Percentiles rank a stretch among this genome's conserved stretches.
Evolutionary conservation across 2,329 filamentous ascomycete species (phyloP).

Genomic region (Neocucurbitaria cava): DNA sequence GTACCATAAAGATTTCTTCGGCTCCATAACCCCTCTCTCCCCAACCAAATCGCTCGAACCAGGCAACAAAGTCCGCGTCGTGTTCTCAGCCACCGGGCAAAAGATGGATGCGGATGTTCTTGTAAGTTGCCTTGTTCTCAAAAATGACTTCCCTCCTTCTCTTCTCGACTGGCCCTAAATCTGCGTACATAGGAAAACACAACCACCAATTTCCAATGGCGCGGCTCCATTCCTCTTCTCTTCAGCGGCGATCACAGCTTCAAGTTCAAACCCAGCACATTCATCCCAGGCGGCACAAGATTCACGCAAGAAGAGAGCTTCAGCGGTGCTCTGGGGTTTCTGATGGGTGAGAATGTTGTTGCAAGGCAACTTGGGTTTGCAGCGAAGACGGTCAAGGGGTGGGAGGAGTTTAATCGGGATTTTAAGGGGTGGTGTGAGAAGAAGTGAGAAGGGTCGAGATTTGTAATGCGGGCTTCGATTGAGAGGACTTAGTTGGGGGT

Average conservation of each 20-base stretch:
- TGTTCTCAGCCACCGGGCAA: slow-evolving; percentile 8
- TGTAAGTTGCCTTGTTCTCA: slow-evolving; percentile 1
- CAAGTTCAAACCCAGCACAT: slow-evolving; percentile 14
- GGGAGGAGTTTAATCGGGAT: slow-evolving; percentile 19
- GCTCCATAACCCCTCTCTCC: slow-evolving; percentile 19
- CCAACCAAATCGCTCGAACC: slow-evolving; percentile 11
- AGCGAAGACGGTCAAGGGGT: slow-evolving; percentile 18
- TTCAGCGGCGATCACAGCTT: slow-evolving; percentile 29
- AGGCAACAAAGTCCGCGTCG: slow-evolving; percentile 16
- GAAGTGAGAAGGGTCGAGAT: not conserved
- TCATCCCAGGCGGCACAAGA: slow-evolving; percentile 15
- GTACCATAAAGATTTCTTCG: slow-evolving; percentile 21
- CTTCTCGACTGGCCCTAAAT: not conserved
- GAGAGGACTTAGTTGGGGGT: too few relatives aligned
- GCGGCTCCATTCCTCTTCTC: slow-evolving; percentile 14
- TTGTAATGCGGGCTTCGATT: too few relatives aligned
- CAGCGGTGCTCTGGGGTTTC: slow-evolving; percentile 17
- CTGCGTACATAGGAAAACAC: slow-evolving; percentile 16
- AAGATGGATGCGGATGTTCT: slow-evolving; percentile 12
- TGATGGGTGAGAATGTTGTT: slow-evolving; percentile 18
- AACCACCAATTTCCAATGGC: slow-evolving; percentile 16
- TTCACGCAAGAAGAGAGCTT: slow-evolving; percentile 30
- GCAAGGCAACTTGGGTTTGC: slow-evolving; percentile 13
- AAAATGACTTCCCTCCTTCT: not conserved
- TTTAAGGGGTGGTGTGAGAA: slow-evolving; percentile 21